Evolutionary conservation across 768 basidiomycete genomes (phyloP).

Genomic region (Phanerochaete carnosa): DNA sequence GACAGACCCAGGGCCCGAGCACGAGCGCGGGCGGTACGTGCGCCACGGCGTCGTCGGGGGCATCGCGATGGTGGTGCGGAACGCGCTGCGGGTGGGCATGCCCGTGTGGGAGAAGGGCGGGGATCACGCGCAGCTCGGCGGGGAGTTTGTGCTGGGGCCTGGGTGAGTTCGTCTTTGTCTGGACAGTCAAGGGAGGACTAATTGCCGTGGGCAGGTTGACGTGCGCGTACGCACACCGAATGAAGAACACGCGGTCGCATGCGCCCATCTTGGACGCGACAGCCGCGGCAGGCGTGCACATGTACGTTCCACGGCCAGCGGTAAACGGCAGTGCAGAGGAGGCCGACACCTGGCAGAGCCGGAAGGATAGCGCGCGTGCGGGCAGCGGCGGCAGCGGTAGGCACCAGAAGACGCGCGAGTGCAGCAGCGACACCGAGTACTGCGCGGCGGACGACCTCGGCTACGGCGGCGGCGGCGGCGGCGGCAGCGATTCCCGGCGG

Average conservation of each 20-base stretch:
- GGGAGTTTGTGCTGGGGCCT: slow-evolving; percentile 79
- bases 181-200: neutral
- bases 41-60: slow-evolving; percentile 64
- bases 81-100: slow-evolving; percentile 72
- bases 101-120: slow-evolving; percentile 81
- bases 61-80: slow-evolving; percentile 69
- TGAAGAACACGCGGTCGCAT: slow-evolving; percentile 74
- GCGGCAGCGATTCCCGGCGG: neutral
- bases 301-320: slow-evolving; percentile 8
- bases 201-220: slow-evolving; percentile 43
- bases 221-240: slow-evolving; percentile 79
- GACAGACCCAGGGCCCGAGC: slow-evolving; percentile 38
- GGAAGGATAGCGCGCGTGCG: slow-evolving; percentile 27
- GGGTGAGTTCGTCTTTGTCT: slow-evolving; percentile 36
- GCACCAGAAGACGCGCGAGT: neutral
- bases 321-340: slow-evolving; percentile 16
- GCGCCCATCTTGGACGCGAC: slow-evolving; percentile 70
- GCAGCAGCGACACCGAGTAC: neutral
- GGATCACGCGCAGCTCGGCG: slow-evolving; percentile 76
- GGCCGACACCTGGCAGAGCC: slow-evolving; percentile 36
- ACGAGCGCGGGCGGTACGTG: slow-evolving; percentile 53
- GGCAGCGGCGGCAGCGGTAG: neutral
- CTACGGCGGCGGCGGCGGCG: neutral
- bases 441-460: neutral
- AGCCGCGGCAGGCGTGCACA: slow-evolving; percentile 49